These are phyloP conservation scores for Bimuria novae-zelandiae DNA, from an alignment of 2,329 filamentous ascomycete genomes.

Conservation along the genomic window DNA sequence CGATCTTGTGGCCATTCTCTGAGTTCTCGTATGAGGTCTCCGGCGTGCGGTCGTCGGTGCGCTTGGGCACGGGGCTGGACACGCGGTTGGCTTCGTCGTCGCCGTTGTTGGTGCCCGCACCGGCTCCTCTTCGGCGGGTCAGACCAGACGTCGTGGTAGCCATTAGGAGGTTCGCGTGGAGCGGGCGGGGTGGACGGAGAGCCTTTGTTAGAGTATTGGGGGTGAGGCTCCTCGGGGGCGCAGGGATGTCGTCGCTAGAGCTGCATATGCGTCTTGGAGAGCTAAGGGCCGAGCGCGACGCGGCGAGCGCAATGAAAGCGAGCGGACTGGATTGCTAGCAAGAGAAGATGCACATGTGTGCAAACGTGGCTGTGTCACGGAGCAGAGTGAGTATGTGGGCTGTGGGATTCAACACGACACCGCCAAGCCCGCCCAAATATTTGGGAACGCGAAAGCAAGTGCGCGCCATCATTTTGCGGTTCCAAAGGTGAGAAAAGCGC, in stretches of 20 bases:
- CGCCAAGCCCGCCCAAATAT: constrained; percentile 2
- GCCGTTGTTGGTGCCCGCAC: constrained; percentile 60
- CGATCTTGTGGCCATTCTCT: constrained; percentile 98
- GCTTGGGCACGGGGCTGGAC: constrained; percentile 66
- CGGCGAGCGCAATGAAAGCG: constrained; percentile 12
- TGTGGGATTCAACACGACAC: constrained; percentile 5
- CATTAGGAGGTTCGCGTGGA: constrained; percentile 52
- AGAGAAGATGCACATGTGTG: constrained; percentile 22
- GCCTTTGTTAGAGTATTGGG: constrained; percentile 36
- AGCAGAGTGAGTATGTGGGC: background rate
- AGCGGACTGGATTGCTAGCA: constrained; percentile 22
- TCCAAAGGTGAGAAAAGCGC: constrained; percentile 26
- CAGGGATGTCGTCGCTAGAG: constrained; percentile 41
- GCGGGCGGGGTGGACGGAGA: constrained; percentile 28
- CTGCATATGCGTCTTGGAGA: constrained; percentile 37
- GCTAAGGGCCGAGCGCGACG: constrained; percentile 1
- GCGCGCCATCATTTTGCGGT: background rate
- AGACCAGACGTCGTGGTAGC: constrained; percentile 72
- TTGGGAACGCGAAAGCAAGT: constrained; percentile 1
- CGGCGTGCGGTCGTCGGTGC: constrained; percentile 62
- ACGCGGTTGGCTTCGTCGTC: constrained; percentile 69
- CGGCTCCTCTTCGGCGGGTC: constrained; percentile 70
- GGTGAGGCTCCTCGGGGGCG: constrained; percentile 34
- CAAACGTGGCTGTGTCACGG: constrained; percentile 23
- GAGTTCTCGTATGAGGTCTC: constrained; percentile 86